Percentiles rank a stretch among this genome's conserved stretches.
phyloP scores from a whole-genome alignment of 345 rosid species.

The Sonneratia alba region DNA sequence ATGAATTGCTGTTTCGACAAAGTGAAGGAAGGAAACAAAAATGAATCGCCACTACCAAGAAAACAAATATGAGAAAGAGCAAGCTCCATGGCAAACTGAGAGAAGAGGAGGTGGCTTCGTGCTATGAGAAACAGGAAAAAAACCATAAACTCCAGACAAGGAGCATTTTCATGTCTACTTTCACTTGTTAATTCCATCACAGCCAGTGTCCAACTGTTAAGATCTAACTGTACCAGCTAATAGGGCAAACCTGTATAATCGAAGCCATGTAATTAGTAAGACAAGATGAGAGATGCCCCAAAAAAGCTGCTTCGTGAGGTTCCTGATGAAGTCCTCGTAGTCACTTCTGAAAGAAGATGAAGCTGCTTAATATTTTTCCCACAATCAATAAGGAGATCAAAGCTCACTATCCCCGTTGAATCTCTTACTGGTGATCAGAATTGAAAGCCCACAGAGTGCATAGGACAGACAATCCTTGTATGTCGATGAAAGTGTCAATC shows the following conservation, averaged over 20 bases:
- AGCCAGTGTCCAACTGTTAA: too few relatives aligned
- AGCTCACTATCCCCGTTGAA: background rate
- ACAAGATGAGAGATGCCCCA: slow-evolving; percentile 54
- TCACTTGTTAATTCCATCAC: too few relatives aligned
- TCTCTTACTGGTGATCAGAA: slow-evolving; percentile 67
- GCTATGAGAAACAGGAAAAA: too few relatives aligned
- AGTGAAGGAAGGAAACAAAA: background rate
- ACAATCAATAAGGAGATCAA: background rate
- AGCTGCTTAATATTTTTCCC: background rate
- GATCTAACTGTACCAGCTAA: too few relatives aligned
- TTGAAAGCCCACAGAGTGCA: slow-evolving; percentile 42
- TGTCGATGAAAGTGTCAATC: slow-evolving; percentile 56
- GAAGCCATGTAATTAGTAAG: slow-evolving; percentile 71
- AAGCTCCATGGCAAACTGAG: too few relatives aligned
- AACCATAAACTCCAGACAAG: background rate
- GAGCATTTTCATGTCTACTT: background rate
- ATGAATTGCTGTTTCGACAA: background rate
- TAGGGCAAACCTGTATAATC: slow-evolving; percentile 57
- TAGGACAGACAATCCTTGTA: slow-evolving; percentile 40
- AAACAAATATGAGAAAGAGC: too few relatives aligned
- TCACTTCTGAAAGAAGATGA: slow-evolving; percentile 35
- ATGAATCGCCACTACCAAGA: too few relatives aligned
- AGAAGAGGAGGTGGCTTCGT: background rate
- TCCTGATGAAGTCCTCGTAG: slow-evolving; percentile 75
- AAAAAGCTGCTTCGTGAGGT: slow-evolving; percentile 46